These are phyloP conservation scores for Nadsonia commutata DNA, from an alignment of 1,139 yeast species.

Conservation along the genomic window DNA sequence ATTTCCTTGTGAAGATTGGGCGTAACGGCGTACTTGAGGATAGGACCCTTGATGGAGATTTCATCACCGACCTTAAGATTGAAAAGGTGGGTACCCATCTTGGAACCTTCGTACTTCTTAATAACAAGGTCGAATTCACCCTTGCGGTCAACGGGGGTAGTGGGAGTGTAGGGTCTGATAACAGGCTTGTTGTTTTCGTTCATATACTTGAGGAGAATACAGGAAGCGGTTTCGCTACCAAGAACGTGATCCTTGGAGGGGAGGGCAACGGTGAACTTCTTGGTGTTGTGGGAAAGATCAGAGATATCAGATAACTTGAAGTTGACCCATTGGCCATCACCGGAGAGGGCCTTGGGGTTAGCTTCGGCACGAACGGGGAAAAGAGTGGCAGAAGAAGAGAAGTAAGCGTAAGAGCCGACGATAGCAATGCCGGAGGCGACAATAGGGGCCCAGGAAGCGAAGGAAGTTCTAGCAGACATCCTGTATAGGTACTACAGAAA, in stretches of 20 bases:
- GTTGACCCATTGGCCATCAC: constrained; percentile 61
- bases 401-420: constrained; percentile 14
- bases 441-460: constrained; percentile 11
- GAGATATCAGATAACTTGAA: constrained; percentile 48
- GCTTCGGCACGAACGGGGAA: constrained; percentile 18
- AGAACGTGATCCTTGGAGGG: constrained; percentile 52
- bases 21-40: constrained; percentile 82
- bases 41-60: constrained; percentile 87
- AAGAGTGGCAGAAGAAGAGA: constrained; percentile 7
- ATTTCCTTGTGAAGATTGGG: constrained; percentile 71
- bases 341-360: constrained; percentile 35
- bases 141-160: constrained; percentile 49
- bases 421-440: constrained; percentile 19
- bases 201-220: constrained; percentile 57
- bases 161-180: constrained; percentile 94
- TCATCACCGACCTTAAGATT: constrained; percentile 65
- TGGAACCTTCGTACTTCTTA: constrained; percentile 74
- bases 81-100: constrained; percentile 66
- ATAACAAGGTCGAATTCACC: constrained; percentile 72
- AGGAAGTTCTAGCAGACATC: background rate
- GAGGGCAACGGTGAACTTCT: constrained; percentile 56
- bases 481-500: no score
- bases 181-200: constrained; percentile 79
- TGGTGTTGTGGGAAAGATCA: constrained; percentile 41
- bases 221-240: constrained; percentile 74